Evolutionary conservation across 1,284 basidiomycete genomes (phyloP).

Genomic region (Leccinum ponderosum): DNA sequence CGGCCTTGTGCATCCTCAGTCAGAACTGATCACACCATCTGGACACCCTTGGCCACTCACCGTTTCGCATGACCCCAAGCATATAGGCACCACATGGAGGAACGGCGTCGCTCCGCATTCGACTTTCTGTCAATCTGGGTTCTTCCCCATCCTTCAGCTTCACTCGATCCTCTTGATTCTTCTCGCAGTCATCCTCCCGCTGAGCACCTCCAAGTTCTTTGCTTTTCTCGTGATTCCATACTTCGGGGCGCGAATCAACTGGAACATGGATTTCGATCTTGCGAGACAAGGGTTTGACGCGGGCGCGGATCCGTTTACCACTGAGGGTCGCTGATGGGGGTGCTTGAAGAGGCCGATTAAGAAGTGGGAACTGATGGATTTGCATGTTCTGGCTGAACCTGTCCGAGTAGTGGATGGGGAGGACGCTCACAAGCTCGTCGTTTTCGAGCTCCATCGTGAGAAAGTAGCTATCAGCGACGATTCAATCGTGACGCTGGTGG

Average conservation of each 20-base stretch:
- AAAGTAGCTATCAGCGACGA: slow-evolving; percentile 5
- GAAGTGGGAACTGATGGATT: slow-evolving; percentile 76
- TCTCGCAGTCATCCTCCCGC: slow-evolving; percentile 71
- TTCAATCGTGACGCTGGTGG: too few species aligned
- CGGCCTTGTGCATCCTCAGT: slow-evolving; percentile 47
- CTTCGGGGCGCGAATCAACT: slow-evolving; percentile 70
- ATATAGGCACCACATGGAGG: slow-evolving; percentile 64
- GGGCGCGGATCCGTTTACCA: slow-evolving; percentile 74
- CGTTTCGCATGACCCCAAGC: slow-evolving; percentile 70
- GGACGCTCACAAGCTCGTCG: slow-evolving; percentile 61
- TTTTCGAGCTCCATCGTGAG: slow-evolving; percentile 28
- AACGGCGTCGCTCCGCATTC: slow-evolving; percentile 71
- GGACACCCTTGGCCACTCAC: slow-evolving; percentile 39
- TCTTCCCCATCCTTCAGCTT: slow-evolving; percentile 56
- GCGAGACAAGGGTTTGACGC: slow-evolving; percentile 61
- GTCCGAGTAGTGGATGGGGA: slow-evolving; percentile 73
- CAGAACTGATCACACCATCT: slow-evolving; percentile 9
- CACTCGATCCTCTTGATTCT: slow-evolving; percentile 58
- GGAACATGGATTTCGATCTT: slow-evolving; percentile 77
- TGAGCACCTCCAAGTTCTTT: slow-evolving; percentile 63
- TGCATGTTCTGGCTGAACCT: slow-evolving; percentile 61
- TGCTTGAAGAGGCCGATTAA: slow-evolving; percentile 68
- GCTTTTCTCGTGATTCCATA: slow-evolving; percentile 72
- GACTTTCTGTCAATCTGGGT: slow-evolving; percentile 62
- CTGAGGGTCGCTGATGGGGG: slow-evolving; percentile 70